Percentiles rank a stretch among this genome's conserved stretches.
These are phyloP conservation scores for Candida hungchunana DNA, from an alignment of 805 yeast genomes.

Conservation along the genomic window DNA sequence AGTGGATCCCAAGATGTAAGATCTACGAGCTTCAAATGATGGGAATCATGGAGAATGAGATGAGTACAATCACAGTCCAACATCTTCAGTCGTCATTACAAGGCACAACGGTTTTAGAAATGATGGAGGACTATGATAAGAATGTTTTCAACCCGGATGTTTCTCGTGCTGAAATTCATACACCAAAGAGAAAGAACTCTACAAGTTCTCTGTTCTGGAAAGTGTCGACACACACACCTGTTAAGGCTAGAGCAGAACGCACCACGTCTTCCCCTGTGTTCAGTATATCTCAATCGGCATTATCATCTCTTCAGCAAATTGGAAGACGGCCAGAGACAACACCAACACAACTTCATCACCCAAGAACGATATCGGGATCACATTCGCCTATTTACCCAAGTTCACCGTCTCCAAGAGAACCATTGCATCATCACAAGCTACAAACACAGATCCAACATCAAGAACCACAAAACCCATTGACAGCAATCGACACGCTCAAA, in stretches of 20 bases:
- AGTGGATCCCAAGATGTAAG: constrained; percentile 93
- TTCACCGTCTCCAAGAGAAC: constrained; percentile 3
- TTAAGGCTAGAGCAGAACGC: constrained; percentile 20
- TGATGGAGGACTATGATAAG: constrained; percentile 67
- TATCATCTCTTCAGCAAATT: constrained; percentile 18
- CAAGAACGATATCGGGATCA: constrained; percentile 3
- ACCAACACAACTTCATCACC: not conserved
- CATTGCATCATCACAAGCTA: constrained; percentile 11
- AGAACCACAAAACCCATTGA: constrained; percentile 8
- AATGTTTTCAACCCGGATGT: constrained; percentile 38
- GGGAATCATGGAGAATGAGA: constrained; percentile 94
- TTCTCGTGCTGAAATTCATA: constrained; percentile 9
- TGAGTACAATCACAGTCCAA: constrained; percentile 62
- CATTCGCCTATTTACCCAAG: constrained; percentile 1
- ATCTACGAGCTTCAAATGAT: constrained; percentile 96
- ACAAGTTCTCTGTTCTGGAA: constrained; percentile 21
- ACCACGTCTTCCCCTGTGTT: constrained; percentile 14
- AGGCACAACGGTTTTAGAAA: constrained; percentile 43
- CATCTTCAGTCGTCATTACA: constrained; percentile 38
- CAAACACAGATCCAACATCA: constrained; percentile 11
- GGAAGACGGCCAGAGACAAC: constrained; percentile 11
- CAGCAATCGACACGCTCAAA: constrained; percentile 20
- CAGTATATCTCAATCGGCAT: constrained; percentile 19
- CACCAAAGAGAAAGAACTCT: constrained; percentile 12
- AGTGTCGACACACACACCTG: constrained; percentile 20